These are phyloP conservation scores for Mrakia blollopis DNA, from an alignment of 768 basidiomycete species.

Conservation along the genomic window DNA sequence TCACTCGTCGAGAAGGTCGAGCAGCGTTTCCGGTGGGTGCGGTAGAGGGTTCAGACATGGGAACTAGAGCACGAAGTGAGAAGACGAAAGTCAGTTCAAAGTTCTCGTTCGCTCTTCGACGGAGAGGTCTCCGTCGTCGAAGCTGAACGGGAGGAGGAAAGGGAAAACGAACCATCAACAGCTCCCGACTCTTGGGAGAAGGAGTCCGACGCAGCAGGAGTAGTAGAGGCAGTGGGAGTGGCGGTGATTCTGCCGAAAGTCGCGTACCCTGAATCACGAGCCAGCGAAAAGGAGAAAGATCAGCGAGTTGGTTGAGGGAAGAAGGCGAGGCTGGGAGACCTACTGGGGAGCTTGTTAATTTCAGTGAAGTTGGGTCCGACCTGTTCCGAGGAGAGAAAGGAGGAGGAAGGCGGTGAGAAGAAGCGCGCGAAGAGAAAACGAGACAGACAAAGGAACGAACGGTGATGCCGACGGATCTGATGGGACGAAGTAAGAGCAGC, in stretches of 20 bases:
- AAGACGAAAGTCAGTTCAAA: not conserved
- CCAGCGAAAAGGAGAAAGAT: not conserved
- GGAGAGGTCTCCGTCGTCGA: no score
- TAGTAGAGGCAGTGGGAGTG: no score
- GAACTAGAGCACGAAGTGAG: not conserved
- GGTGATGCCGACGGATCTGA: constrained; percentile 4
- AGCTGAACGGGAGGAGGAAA: not conserved
- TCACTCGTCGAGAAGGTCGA: not conserved
- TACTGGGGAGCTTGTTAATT: not conserved
- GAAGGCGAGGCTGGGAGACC: not conserved
- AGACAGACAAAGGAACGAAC: not conserved
- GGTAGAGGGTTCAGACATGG: not conserved
- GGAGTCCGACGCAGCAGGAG: not conserved
- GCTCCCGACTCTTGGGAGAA: not conserved
- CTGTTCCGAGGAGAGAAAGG: not conserved
- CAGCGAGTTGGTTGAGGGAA: not conserved
- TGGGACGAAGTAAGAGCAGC: not conserved
- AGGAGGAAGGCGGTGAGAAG: not conserved
- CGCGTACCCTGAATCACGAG: not conserved
- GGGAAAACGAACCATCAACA: not conserved
- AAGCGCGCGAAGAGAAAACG: not conserved
- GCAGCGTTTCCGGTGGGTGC: not conserved
- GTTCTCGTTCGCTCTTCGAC: not conserved
- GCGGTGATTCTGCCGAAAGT: not conserved
- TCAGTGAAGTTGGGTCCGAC: constrained; percentile 4